Evolutionary conservation across 768 basidiomycete species (phyloP).

Genomic region (Suillus occidentalis): DNA sequence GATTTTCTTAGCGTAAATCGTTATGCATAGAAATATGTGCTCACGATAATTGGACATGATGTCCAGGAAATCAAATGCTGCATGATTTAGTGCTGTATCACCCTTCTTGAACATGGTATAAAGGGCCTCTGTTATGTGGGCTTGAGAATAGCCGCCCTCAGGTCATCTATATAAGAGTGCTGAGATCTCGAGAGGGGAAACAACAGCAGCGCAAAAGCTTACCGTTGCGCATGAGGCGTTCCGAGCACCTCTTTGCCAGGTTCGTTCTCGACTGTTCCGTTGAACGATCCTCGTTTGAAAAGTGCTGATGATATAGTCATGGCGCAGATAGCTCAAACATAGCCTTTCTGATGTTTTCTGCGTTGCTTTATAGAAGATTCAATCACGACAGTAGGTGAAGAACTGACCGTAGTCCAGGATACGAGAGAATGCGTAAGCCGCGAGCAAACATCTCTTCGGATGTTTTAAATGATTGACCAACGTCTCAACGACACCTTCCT

Average conservation of each 20-base stretch:
- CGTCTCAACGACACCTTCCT: neutral
- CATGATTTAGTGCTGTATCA: neutral
- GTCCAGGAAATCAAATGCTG: conserved; percentile 7
- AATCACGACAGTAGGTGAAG: neutral
- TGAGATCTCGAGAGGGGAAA: neutral
- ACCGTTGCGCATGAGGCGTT: conserved; percentile 4
- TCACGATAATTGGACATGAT: conserved; percentile 7
- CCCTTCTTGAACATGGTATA: conserved; percentile 6
- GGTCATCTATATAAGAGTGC: conserved; percentile 6
- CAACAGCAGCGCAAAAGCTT: neutral
- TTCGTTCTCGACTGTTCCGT: conserved; percentile 6
- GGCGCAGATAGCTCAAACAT: neutral
- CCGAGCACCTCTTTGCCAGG: conserved; percentile 2
- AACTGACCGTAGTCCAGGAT: conserved; percentile 1
- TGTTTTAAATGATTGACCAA: conserved; percentile 5
- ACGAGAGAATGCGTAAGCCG: conserved; percentile 6
- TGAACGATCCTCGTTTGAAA: conserved; percentile 4
- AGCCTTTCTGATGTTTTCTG: conserved; percentile 1
- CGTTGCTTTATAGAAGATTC: neutral
- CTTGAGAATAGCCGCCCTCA: conserved; percentile 6
- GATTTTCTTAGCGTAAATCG: neutral
- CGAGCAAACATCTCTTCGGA: neutral
- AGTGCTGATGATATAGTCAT: neutral
- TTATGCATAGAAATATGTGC: neutral
- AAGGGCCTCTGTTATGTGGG: neutral